Evolutionary conservation across 78 protist genomes (phyloP).

Genomic region (Cavenderia fasciculata): DNA sequence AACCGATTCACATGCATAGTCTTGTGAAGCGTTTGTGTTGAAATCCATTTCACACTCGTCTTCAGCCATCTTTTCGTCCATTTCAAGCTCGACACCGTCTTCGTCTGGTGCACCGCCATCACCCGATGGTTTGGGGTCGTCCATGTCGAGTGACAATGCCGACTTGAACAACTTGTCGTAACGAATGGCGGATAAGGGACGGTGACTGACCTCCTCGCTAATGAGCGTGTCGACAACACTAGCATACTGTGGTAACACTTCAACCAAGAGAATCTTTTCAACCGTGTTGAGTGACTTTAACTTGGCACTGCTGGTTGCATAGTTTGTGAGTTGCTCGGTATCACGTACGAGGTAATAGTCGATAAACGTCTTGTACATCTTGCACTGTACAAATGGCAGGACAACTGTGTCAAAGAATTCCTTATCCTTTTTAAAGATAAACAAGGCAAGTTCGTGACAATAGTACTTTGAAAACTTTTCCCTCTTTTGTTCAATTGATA

Average conservation of each 20-base stretch:
- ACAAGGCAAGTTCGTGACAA: conserved; percentile 72
- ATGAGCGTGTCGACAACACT: neutral
- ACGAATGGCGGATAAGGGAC: conserved; percentile 18
- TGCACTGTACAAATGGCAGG: conserved; percentile 31
- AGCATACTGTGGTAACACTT: conserved; percentile 54
- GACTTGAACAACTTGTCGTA: conserved; percentile 52
- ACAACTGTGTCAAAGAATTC: conserved; percentile 62
- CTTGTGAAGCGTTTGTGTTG: neutral
- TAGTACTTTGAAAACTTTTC: conserved; percentile 71
- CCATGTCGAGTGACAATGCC: conserved; percentile 11
- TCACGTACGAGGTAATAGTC: conserved; percentile 35
- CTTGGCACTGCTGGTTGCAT: neutral
- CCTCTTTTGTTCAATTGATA: conserved; percentile 52
- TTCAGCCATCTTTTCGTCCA: too few relatives aligned
- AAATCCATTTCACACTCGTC: neutral
- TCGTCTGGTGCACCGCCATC: neutral
- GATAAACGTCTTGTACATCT: conserved; percentile 63
- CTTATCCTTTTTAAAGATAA: conserved; percentile 61
- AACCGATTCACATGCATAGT: neutral
- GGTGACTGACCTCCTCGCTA: neutral
- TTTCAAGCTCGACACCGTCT: neutral
- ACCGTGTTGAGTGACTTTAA: conserved; percentile 12
- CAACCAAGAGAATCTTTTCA: conserved; percentile 57
- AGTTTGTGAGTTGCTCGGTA: neutral
- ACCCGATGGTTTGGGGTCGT: neutral